Evolutionary conservation across 768 basidiomycete species (phyloP).

Genomic region (Antrodiella citrinella): DNA sequence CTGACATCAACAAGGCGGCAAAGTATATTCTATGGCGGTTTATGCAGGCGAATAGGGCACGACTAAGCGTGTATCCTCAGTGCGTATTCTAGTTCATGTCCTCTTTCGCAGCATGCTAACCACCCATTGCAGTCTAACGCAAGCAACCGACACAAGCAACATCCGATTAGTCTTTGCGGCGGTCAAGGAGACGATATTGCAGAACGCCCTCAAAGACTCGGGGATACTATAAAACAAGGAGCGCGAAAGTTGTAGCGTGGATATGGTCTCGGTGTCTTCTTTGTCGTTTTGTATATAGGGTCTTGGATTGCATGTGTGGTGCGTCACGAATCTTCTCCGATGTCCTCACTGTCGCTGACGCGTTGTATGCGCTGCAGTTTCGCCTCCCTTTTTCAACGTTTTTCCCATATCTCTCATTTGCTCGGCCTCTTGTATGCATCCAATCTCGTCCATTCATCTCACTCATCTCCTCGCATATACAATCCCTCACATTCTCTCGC

Average conservation of each 20-base stretch:
- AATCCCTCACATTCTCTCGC: neutral
- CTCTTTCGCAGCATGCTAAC: neutral
- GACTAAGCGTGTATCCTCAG: conserved; percentile 89
- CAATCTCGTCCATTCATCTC: conserved; percentile 8
- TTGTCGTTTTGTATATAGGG: neutral
- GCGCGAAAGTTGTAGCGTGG: neutral
- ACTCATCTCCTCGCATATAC: neutral
- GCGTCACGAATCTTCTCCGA: neutral
- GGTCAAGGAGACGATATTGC: conserved; percentile 89
- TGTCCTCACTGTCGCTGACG: conserved; percentile 4
- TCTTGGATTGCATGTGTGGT: conserved; percentile 1
- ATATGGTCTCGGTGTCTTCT: neutral
- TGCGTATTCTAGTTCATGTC: conserved; percentile 28
- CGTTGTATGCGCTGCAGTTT: neutral
- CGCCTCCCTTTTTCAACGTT: neutral
- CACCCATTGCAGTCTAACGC: conserved; percentile 56
- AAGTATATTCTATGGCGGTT: conserved; percentile 95
- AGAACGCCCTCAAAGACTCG: conserved; percentile 80
- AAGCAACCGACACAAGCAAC: conserved; percentile 85
- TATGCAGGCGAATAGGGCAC: conserved; percentile 82
- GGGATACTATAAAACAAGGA: conserved; percentile 53
- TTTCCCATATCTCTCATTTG: conserved; percentile 4
- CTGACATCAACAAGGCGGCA: conserved; percentile 89
- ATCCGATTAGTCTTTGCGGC: conserved; percentile 78
- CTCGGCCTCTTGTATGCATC: conserved; percentile 10